Base-by-base conservation (phyloP, 345 rosid genomes). In the Toxicodendron radicans region DNA sequence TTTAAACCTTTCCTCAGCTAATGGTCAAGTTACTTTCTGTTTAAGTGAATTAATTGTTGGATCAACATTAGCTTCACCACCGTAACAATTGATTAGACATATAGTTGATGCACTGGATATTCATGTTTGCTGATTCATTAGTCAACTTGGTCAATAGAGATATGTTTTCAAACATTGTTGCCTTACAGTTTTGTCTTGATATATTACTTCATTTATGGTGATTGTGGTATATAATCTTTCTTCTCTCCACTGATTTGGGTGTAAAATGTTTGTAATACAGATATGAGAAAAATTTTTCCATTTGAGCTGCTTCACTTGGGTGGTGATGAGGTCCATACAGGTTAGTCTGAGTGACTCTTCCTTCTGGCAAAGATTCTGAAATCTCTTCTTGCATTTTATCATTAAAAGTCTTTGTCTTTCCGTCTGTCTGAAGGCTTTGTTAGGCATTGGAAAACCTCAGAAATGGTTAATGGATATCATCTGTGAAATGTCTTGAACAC, bases 261-360 rank as follows among this genome's bases (percentile, higher is more conserved):
- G 13, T 32, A 21, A 51, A 53, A 68, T 58, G 49, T 60, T 64
- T 73, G 1, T 18, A 43, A 54, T 20, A 20, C 86, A 95, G 98
- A 93, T 73, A 72, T 95, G 84, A 89, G 97, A 78, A 88, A 93
- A 79, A 93, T 91, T 27, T 93, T 95, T 81, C 98, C 97, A 64
- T 95, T 95, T 72, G 98, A 84, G 89, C 87, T 95, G 73, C 88
- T 95, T 81, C 99, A 95, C 89, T 85, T 95, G 83, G 99, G 99
- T 57, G 99, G 99, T 66, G 99, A 95, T 78, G 99, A 95, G 84
- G 98, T 95, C 68, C 80, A 95, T 68, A 85, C 98, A 75, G 92
- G 98, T 95, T 33, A 58, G 89, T 82, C 48, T 10, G 21, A 52
- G 10, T 67, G 24, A 16, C 75, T 65, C 51, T 79, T 71, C 49